Evolutionary conservation across 495 filamentous ascomycete species (phyloP).

Genomic region (Annulohypoxylon moriforme): DNA sequence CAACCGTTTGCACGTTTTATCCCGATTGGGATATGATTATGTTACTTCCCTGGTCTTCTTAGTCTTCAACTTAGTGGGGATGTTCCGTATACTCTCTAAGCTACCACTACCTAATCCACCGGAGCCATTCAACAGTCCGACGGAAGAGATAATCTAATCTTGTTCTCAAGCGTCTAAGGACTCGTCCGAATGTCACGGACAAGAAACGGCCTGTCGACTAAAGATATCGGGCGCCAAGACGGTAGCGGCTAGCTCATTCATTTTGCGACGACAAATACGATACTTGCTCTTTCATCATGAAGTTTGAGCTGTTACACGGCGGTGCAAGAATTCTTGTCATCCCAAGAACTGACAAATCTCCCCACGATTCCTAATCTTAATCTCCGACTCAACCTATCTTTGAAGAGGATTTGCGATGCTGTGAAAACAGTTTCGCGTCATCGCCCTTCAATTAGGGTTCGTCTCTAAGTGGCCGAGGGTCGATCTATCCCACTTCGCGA

Average conservation of each 20-base stretch:
- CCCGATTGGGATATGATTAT: conserved; percentile 35
- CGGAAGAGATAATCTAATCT: conserved; percentile 6
- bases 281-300: conserved; percentile 3
- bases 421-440: background rate
- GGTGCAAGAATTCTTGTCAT: background rate
- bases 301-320: background rate
- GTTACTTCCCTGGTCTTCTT: conserved; percentile 5
- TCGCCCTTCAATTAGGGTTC: background rate
- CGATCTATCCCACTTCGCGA: background rate
- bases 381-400: background rate
- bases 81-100: conserved; percentile 19
- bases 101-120: background rate
- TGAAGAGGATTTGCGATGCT: conserved; percentile 5
- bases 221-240: conserved; percentile 18
- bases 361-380: conserved; percentile 11
- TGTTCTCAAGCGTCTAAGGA: conserved; percentile 4
- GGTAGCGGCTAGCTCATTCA: background rate
- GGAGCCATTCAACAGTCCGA: background rate
- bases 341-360: conserved; percentile 6
- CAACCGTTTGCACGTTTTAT: conserved; percentile 28
- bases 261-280: conserved; percentile 11
- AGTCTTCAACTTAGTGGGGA: conserved; percentile 27
- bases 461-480: background rate
- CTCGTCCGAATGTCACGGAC: conserved; percentile 5
- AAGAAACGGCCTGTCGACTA: conserved; percentile 4